Conservation (phyloP, 306 rosid genomes). For the Datisca glomerata region DNA sequence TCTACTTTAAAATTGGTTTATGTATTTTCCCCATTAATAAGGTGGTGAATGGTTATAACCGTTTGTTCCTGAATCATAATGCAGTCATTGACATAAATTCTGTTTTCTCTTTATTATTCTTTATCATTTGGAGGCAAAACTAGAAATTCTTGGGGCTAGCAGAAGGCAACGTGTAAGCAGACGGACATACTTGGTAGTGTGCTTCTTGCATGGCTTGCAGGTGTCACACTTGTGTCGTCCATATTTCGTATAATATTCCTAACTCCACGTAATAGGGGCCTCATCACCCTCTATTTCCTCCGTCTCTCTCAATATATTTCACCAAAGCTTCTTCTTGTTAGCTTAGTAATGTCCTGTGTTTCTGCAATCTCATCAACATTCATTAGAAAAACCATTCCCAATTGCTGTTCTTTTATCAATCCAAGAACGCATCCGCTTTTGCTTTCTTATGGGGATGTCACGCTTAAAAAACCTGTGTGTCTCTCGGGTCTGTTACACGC, state of each 20-base stretch:
- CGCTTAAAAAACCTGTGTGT: not conserved
- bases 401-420: slow-evolving; percentile 1
- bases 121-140: too few species aligned
- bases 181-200: too few species aligned
- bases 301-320: not conserved
- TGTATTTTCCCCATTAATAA: too few species aligned
- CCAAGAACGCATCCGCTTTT: not conserved
- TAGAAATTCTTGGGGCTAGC: too few species aligned
- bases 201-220: not conserved
- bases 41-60: too few species aligned
- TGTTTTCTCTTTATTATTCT: too few species aligned
- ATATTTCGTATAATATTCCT: not conserved
- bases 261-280: not conserved
- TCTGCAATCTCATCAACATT: slow-evolving; percentile 21
- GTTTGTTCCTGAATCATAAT: too few species aligned
- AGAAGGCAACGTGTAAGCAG: too few species aligned
- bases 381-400: slow-evolving; percentile 19
- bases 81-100: too few species aligned
- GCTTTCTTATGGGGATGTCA: not conserved
- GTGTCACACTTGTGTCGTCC: not conserved
- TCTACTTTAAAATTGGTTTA: too few species aligned
- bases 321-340: too few species aligned
- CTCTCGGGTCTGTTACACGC: not conserved
- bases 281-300: not conserved
- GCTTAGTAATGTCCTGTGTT: slow-evolving; percentile 13